Evolutionary conservation across 176 grass and related monocot genomes (phyloP), one percentile per base, ranked within the genome.

Genomic region (Musa beccarii): DNA sequence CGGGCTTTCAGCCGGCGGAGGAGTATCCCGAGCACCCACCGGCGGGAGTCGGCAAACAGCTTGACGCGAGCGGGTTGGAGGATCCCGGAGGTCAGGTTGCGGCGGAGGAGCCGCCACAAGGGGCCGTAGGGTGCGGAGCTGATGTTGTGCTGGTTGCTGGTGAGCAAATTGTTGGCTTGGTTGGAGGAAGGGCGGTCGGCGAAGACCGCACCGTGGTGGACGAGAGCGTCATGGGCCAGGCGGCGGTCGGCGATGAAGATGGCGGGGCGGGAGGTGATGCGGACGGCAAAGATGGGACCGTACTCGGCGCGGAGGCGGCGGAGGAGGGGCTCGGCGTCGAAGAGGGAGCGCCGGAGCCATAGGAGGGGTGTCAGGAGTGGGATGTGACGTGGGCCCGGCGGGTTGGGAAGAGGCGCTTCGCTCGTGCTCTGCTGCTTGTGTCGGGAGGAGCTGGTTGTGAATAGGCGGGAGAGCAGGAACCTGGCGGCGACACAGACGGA

Each of bases 171-270:
- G 7, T 0, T 1, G 0, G 75, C 80, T 0, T 82, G 81, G 0
- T n/a, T 0, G 2, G 6, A 14, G 53, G 81, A 73, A 14, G 73
- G 91, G 7, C 87, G 79, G 79, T 83, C 70, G 57, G 79, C 82
- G 57, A 92, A 89, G 68, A 24, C 76, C 23, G 68, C 64, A 66
- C 79, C 87, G 26, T 79, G 54, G 43, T 79, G 84, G 51, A 89
- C 77, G 70, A 93, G 77, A 49, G 72, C 55, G 28, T 66, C 53
- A 83, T 93, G 85, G 2, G 84, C 75, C 9, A 93, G 1, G 15
- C 8, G 57, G 67, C 87, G 75, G 57, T 87, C 85, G 49, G 74
- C 67, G 77, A 93, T 69, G 83, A 89, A 89, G 54, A 93, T 63
- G 26, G 84, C 49, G 15, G 85, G 83, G 59, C 50, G 59, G 82